A percentile compares a stretch with the other conserved stretches of the same genome.
These are phyloP conservation scores for Reticulomyxa filosa DNA, from an alignment of 78 protist species.

Conservation along the genomic window DNA sequence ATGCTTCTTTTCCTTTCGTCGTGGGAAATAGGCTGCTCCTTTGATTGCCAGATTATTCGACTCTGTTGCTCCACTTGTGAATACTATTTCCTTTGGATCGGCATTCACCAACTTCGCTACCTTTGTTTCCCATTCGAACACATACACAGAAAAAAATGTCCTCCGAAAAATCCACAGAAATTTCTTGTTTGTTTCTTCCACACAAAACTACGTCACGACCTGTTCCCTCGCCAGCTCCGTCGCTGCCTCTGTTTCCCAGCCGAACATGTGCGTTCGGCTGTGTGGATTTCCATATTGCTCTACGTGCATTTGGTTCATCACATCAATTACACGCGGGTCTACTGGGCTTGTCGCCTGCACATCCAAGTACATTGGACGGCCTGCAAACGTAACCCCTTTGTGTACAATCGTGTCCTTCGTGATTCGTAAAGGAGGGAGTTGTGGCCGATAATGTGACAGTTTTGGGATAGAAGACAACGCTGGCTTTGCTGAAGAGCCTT, in stretches of 20 bases:
- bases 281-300: slow-evolving; percentile 83
- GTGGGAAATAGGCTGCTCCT: slow-evolving; percentile 50
- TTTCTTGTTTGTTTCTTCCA: neutral
- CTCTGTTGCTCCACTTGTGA: slow-evolving; percentile 96
- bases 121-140: too few relatives aligned
- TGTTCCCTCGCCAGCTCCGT: slow-evolving; percentile 67
- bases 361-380: too few relatives aligned
- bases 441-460: too few relatives aligned
- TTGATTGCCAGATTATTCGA: slow-evolving; percentile 84
- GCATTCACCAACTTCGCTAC: slow-evolving; percentile 57
- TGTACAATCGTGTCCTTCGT: too few relatives aligned
- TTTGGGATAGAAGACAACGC: too few relatives aligned
- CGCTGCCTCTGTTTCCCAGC: slow-evolving; percentile 75
- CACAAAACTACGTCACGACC: neutral
- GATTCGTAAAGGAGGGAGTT: too few relatives aligned
- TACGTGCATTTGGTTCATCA: slow-evolving; percentile 75
- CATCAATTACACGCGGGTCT: slow-evolving; percentile 96
- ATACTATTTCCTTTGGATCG: slow-evolving; percentile 70
- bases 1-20: slow-evolving; percentile 48
- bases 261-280: slow-evolving; percentile 75
- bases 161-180: too few relatives aligned
- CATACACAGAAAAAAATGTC: too few relatives aligned
- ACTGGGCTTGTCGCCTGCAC: slow-evolving; percentile 72
- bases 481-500: too few relatives aligned
- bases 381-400: too few relatives aligned